Percentiles rank a stretch among this genome's conserved stretches.
Conservation (phyloP, 2,329 filamentous ascomycete species). For the Ambrosiella cleistominuta region DNA sequence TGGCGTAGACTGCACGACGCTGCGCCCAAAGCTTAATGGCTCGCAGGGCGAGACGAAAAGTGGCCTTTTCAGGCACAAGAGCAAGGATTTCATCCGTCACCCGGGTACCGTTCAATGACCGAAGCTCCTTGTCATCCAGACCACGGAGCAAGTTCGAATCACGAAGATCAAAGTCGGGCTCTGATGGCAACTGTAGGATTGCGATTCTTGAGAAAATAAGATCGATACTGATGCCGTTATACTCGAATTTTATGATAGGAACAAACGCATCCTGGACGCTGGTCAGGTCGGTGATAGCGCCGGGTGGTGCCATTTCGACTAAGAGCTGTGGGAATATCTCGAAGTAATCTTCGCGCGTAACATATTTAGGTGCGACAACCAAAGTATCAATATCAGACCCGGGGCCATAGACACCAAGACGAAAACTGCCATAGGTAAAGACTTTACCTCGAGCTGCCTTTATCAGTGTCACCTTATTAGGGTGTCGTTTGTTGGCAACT, state of each 20-base stretch:
- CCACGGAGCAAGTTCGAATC: slow-evolving; percentile 76
- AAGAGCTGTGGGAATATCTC: slow-evolving; percentile 68
- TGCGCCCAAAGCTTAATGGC: slow-evolving; percentile 96
- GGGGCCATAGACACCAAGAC: slow-evolving; percentile 82
- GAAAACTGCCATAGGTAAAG: slow-evolving; percentile 91
- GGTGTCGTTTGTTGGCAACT: slow-evolving; percentile 56
- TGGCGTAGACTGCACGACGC: slow-evolving; percentile 79
- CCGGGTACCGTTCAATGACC: slow-evolving; percentile 82
- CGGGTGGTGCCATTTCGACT: slow-evolving; percentile 53
- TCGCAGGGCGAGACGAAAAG: slow-evolving; percentile 74
- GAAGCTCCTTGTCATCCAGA: slow-evolving; percentile 68
- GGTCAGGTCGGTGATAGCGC: slow-evolving; percentile 69
- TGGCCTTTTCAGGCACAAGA: slow-evolving; percentile 73
- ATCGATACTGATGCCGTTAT: slow-evolving; percentile 83
- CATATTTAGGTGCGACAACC: slow-evolving; percentile 77
- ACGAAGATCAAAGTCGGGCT: slow-evolving; percentile 54
- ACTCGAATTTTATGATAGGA: slow-evolving; percentile 93
- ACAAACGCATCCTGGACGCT: slow-evolving; percentile 82
- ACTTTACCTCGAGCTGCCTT: slow-evolving; percentile 80
- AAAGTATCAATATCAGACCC: slow-evolving; percentile 97
- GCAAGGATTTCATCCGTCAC: slow-evolving; percentile 85
- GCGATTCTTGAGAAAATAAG: slow-evolving; percentile 70
- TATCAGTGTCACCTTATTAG: slow-evolving; percentile 56
- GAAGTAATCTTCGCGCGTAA: slow-evolving; percentile 84
- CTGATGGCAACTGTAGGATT: slow-evolving; percentile 47